Conservation (phyloP, 495 filamentous ascomycete genomes). For the Penicillium flavigenum region DNA sequence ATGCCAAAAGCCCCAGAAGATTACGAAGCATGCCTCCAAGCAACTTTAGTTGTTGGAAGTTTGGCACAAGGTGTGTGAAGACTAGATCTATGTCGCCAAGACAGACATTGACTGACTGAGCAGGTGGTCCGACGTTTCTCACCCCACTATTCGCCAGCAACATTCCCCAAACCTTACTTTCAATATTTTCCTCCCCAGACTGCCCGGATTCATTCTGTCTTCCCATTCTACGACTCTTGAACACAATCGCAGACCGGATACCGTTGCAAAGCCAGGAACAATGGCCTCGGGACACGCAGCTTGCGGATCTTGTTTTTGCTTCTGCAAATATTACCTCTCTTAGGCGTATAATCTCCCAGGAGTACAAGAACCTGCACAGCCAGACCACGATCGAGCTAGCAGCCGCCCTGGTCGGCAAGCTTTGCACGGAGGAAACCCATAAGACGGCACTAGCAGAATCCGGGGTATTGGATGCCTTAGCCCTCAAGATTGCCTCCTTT, state of each 20-base stretch:
- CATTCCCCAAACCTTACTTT: constrained; percentile 64
- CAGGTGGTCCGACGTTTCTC: constrained; percentile 81
- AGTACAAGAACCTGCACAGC: constrained; percentile 43
- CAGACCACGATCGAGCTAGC: constrained; percentile 70
- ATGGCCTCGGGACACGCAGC: constrained; percentile 43
- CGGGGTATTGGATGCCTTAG: constrained; percentile 77
- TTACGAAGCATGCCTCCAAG: constrained; percentile 70
- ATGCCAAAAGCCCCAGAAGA: constrained; percentile 43
- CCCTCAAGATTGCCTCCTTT: constrained; percentile 72
- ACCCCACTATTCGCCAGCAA: constrained; percentile 65
- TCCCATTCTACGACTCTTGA: constrained; percentile 71
- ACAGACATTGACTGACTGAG: constrained; percentile 18
- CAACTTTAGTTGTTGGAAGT: constrained; percentile 76
- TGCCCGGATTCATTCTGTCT: constrained; percentile 64
- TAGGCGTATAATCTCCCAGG: constrained; percentile 62
- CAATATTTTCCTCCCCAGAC: constrained; percentile 62
- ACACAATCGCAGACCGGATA: constrained; percentile 67
- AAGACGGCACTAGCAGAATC: constrained; percentile 65
- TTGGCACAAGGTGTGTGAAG: constrained; percentile 71
- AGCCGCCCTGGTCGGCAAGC: constrained; percentile 64
- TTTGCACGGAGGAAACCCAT: constrained; percentile 67
- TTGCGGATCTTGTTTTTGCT: constrained; percentile 66
- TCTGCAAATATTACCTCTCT: constrained; percentile 57
- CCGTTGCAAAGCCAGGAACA: constrained; percentile 49
- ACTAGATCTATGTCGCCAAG: not conserved